Evolutionary conservation across 2,329 filamentous ascomycete species (phyloP), one percentile per base, ranked within the genome.

Genomic region (Neofusicoccum sp.): DNA sequence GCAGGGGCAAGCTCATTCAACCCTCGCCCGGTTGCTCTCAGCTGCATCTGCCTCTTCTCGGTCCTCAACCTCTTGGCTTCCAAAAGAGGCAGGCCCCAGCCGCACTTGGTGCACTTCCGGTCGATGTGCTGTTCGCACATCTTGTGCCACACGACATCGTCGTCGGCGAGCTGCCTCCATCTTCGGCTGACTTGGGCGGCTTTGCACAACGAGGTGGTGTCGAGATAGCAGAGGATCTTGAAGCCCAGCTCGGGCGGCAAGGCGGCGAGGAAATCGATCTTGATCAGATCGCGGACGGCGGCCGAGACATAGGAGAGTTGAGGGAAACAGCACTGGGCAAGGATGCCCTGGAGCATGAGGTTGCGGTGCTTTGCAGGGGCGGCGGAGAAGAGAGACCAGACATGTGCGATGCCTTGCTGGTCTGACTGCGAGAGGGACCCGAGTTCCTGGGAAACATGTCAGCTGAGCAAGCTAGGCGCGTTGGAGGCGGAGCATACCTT

Each of bases 121-220:
- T 96, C 91, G 67, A 97, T 96, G 74, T 96, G 93, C 72, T 98
- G 93, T 75, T 96, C 92, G 72, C 95, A 99, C 93, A 98, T 97
- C 65, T 89, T 89, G 71, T 97, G 90, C 95, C 95, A 99, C 3
- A 99, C 93, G 7, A 96, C 89, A 73, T 99, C 93, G 71, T 97
- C 93, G 69, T 98, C 95, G n/a, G 95, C 93, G 41, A 99, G 79
- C 61, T 85, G 85, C 64, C 91, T 85, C 95, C 95, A 99, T 67
- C 88, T 84, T 62, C 87, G 86, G 72, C 91, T 97, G 60, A 99
- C 95, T 74, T 97, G 93, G 0, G 95, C 91, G 1, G 95, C 93
- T 74, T 96, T 96, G 80, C 95, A 98, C 0, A 99, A 83, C 0
- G 93, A 97, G 2, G 90, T 89, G 0, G 93, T 97, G 74, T 99